Percentiles rank a stretch among this genome's conserved stretches.
Evolutionary conservation across 2,329 filamentous ascomycete genomes (phyloP).

Genomic region (Epichloe amarillans): DNA sequence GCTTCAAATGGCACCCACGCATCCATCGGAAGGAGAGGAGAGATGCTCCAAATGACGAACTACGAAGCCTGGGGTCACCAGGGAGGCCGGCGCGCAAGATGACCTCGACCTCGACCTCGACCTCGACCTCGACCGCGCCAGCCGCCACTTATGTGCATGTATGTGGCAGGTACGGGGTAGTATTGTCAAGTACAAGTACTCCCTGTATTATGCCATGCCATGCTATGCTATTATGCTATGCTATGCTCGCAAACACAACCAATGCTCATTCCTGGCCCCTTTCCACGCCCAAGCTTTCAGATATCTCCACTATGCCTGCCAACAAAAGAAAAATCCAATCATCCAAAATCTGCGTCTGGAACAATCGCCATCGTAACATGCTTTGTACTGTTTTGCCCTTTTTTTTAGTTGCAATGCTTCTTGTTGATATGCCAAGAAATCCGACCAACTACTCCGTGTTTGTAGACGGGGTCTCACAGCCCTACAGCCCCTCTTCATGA

Average conservation of each 20-base stretch:
- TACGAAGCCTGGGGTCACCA: too few relatives aligned
- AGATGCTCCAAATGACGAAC: too few relatives aligned
- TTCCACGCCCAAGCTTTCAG: neutral
- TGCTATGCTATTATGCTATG: too few relatives aligned
- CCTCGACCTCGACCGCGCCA: neutral
- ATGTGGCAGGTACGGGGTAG: neutral
- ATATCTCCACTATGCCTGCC: too few relatives aligned
- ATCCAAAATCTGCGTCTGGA: neutral
- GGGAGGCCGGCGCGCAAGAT: too few relatives aligned
- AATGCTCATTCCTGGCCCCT: neutral
- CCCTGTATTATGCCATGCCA: too few relatives aligned
- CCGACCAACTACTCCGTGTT: neutral
- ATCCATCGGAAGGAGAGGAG: too few relatives aligned
- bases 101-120: too few relatives aligned
- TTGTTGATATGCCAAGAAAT: neutral
- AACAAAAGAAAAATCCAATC: too few relatives aligned
- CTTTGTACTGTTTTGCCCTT: neutral
- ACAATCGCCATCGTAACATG: neutral
- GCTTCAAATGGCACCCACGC: too few relatives aligned
- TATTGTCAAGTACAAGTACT: too few relatives aligned
- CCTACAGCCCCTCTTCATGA: slow-evolving; percentile 3
- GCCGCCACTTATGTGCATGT: neutral
- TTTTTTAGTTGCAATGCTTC: neutral
- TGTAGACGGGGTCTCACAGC: neutral
- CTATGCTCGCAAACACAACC: neutral